Evolutionary conservation across 2,329 filamentous ascomycete genomes (phyloP).

Genomic region (Cercospora zeina): DNA sequence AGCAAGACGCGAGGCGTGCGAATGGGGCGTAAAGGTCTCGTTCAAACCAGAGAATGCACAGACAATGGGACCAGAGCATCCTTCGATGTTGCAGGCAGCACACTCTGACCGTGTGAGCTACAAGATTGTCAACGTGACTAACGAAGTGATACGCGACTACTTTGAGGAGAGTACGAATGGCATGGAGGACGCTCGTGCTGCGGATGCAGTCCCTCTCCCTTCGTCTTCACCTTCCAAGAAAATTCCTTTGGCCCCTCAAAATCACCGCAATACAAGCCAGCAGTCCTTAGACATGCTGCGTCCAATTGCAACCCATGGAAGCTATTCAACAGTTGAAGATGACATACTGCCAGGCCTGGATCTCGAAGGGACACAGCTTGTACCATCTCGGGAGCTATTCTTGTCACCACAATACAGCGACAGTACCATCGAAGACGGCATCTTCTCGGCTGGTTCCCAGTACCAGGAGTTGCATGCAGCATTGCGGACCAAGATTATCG

Average conservation of each 20-base stretch:
- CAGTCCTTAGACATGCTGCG: slow-evolving; percentile 15
- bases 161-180: slow-evolving; percentile 31
- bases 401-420: slow-evolving; percentile 36
- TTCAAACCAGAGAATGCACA: slow-evolving; percentile 38
- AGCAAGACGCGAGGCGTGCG: slow-evolving; percentile 35
- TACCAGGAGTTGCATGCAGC: slow-evolving; percentile 39
- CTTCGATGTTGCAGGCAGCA: slow-evolving; percentile 36
- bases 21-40: slow-evolving; percentile 37
- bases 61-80: slow-evolving; percentile 35
- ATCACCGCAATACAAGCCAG: not conserved
- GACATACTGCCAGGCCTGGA: not conserved
- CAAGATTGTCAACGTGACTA: slow-evolving; percentile 39
- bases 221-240: slow-evolving; percentile 7
- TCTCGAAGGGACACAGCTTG: slow-evolving; percentile 17
- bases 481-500: slow-evolving; percentile 37
- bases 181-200: slow-evolving; percentile 20
- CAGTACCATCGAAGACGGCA: slow-evolving; percentile 37
- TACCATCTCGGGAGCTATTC: slow-evolving; percentile 27
- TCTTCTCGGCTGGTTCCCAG: slow-evolving; percentile 39
- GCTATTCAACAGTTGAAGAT: slow-evolving; percentile 1
- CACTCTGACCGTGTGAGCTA: slow-evolving; percentile 23
- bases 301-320: slow-evolving; percentile 3
- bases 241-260: not conserved
- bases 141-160: slow-evolving; percentile 37
- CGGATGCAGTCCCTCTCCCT: slow-evolving; percentile 10